Conservation (phyloP, 805 yeast species). For the Huiozyma naganishii region DNA sequence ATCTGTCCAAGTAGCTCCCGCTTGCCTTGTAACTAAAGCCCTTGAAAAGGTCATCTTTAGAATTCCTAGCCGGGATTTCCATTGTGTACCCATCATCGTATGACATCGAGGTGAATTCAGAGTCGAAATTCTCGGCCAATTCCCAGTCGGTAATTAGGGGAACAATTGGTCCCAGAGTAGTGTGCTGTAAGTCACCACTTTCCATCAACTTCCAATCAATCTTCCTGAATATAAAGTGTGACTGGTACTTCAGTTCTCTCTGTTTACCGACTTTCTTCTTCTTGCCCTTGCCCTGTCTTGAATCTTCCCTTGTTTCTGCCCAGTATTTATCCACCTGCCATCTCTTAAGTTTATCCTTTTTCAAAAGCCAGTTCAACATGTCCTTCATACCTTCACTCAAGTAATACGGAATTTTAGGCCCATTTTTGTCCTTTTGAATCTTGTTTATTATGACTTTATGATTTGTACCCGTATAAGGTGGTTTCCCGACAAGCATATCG, state of each 20-base stretch:
- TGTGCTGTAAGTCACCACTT: slow-evolving; percentile 33
- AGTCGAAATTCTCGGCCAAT: slow-evolving; percentile 75
- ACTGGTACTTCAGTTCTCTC: slow-evolving; percentile 33
- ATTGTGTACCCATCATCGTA: slow-evolving; percentile 17
- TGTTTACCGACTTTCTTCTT: slow-evolving; percentile 24
- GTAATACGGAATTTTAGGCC: slow-evolving; percentile 57
- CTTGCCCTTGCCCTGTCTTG: slow-evolving; percentile 7
- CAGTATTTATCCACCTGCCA: slow-evolving; percentile 48
- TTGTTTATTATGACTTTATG: slow-evolving; percentile 68
- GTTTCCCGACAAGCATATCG: slow-evolving; percentile 75
- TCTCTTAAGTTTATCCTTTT: slow-evolving; percentile 61
- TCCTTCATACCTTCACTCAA: slow-evolving; percentile 75
- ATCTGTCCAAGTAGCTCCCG: slow-evolving; percentile 26
- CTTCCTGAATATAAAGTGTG: slow-evolving; percentile 68
- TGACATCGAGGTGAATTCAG: slow-evolving; percentile 64
- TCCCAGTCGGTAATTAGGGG: slow-evolving; percentile 75
- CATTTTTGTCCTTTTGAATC: slow-evolving; percentile 49
- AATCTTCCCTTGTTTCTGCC: slow-evolving; percentile 17
- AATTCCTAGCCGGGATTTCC: background rate
- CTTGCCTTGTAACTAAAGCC: slow-evolving; percentile 31
- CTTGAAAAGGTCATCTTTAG: slow-evolving; percentile 19
- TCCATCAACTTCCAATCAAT: slow-evolving; percentile 57
- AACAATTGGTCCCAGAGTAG: slow-evolving; percentile 61
- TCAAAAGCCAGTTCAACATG: slow-evolving; percentile 49
- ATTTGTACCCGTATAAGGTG: slow-evolving; percentile 81